Conservation (phyloP, 225 moss, liverwort and hornwort species). For the Sphagnum contortum region DNA sequence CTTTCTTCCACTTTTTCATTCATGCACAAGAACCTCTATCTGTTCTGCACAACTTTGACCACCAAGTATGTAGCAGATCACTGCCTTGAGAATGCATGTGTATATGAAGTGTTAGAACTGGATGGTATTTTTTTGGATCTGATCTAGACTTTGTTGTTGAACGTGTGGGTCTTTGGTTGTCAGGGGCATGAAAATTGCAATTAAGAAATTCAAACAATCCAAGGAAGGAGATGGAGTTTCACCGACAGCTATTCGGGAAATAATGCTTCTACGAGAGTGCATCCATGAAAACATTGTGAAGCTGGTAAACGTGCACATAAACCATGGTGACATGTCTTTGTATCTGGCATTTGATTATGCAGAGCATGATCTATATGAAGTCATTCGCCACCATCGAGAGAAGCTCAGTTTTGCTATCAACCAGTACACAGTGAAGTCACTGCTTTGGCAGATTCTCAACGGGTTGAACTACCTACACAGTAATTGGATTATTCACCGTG, state of each 20-base stretch:
- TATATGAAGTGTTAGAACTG: too few relatives aligned
- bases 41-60: too few relatives aligned
- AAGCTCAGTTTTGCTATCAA: conserved; percentile 81
- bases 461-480: conserved; percentile 94
- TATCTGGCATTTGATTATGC: conserved; percentile 96
- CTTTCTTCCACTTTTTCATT: background rate
- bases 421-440: conserved; percentile 87
- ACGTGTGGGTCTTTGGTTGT: too few relatives aligned
- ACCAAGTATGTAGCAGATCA: too few relatives aligned
- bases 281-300: conserved; percentile 94
- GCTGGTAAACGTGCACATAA: conserved; percentile 95
- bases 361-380: conserved; percentile 95
- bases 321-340: conserved; percentile 92
- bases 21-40: too few relatives aligned
- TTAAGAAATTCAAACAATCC: conserved; percentile 99
- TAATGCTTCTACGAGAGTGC: conserved; percentile 93
- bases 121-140: too few relatives aligned
- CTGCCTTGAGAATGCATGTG: too few relatives aligned
- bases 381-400: conserved; percentile 92
- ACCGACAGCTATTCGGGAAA: conserved; percentile 94
- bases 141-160: too few relatives aligned
- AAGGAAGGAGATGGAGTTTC: conserved; percentile 99
- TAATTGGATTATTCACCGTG: conserved; percentile 98
- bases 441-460: conserved; percentile 96
- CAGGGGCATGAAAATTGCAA: conserved; percentile 82